A percentile compares a stretch with the other conserved stretches of the same genome.
These are phyloP conservation scores for Malania oleifera DNA, from an alignment of 164 flowering plant genomes.

Conservation along the genomic window DNA sequence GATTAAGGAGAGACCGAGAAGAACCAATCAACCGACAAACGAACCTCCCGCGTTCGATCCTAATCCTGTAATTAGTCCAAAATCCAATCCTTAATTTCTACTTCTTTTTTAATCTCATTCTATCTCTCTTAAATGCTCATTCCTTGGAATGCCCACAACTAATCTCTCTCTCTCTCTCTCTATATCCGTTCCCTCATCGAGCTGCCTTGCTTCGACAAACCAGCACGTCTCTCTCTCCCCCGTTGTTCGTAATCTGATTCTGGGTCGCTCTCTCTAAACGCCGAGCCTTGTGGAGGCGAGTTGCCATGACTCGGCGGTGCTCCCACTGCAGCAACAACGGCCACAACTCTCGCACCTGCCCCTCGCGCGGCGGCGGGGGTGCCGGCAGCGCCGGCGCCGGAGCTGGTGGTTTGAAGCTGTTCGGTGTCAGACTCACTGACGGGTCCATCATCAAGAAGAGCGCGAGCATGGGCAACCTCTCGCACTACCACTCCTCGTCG, in stretches of 20 bases:
- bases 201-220: background rate
- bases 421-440: constrained; percentile 82
- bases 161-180: background rate
- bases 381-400: constrained; percentile 18
- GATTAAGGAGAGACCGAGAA: too few species aligned
- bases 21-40: too few species aligned
- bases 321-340: constrained; percentile 92
- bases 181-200: background rate
- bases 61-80: too few species aligned
- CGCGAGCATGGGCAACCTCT: constrained; percentile 83
- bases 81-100: too few species aligned
- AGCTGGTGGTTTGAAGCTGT: constrained; percentile 58
- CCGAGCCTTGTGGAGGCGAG: constrained; percentile 8
- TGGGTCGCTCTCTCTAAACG: background rate
- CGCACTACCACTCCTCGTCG: constrained; percentile 46
- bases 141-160: background rate
- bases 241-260: too few species aligned
- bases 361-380: constrained; percentile 30
- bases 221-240: background rate
- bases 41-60: too few species aligned
- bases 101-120: too few species aligned
- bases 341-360: constrained; percentile 88
- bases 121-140: too few species aligned
- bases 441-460: constrained; percentile 85
- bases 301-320: constrained; percentile 76